Evolutionary conservation across 2,329 filamentous ascomycete species (phyloP), one percentile per base, ranked within the genome.

Genomic region (Calonectria pteridis): DNA sequence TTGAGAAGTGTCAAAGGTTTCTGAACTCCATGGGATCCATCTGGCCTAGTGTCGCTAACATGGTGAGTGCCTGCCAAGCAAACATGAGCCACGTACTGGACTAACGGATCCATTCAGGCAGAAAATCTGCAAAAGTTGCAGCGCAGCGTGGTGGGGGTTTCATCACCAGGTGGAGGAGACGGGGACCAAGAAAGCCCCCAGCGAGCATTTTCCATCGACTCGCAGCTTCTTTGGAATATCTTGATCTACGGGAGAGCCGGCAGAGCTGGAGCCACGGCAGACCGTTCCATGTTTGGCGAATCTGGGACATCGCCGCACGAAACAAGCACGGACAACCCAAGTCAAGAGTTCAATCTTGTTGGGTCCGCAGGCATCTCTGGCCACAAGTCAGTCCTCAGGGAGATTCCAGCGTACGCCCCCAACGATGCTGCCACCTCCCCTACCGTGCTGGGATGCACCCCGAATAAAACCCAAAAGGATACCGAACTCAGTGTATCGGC

Each of bases 361-460:
- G 84, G 84, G 10, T 85, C 84, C 0, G 82, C 82, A 13, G 84
- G 84, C 2, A 84, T 86, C 7, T 83, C 82, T 3, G 83, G 82
- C 0, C 84, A 86, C 76, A 84, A 83, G 59, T 79, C 83, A 1
- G 84, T 59, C 4, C 35, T 82, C 0, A 77, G 81, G 28, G 80
- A 85, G 23, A 80, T 79, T 20, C 81, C 82, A 0, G 82, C 80
- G 0, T 85, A 84, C 62, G 83, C 84, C 1, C 84, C 84, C 18
- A 80, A 84, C 28, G 80, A 82, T 6, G 74, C 76, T 4, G 62
- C 40, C 0, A 50, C 72, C 11, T 53, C 64, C 23, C 53, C 67
- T 16, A 62, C n/a, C 5, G 29, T 37, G 3, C n/a, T 69, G 18
- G 67, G 40, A 2, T 46, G 28, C 2, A 62, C 67, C 3, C 40